These are phyloP conservation scores for Leccinum broughii DNA, from an alignment of 768 basidiomycete genomes.

Conservation along the genomic window DNA sequence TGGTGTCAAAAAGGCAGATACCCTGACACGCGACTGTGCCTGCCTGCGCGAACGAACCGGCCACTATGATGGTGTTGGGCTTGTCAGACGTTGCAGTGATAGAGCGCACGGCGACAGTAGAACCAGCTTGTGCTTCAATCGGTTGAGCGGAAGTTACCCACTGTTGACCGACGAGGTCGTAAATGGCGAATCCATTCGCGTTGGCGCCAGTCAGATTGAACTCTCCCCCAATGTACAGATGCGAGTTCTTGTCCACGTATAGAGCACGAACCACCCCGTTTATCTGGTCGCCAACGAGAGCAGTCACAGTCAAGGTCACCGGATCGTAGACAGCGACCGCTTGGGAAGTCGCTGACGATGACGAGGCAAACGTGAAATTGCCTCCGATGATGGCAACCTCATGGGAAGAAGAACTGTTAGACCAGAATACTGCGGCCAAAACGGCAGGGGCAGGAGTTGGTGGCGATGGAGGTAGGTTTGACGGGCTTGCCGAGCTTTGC, in stretches of 20 bases:
- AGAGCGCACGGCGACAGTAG: constrained; percentile 65
- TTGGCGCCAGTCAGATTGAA: constrained; percentile 62
- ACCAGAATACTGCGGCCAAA: constrained; percentile 88
- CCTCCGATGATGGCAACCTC: constrained; percentile 84
- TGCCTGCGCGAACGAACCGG: constrained; percentile 83
- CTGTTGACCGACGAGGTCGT: constrained; percentile 63
- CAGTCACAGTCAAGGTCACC: constrained; percentile 44
- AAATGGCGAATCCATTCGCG: constrained; percentile 74
- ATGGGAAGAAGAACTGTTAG: constrained; percentile 64
- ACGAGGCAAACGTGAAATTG: constrained; percentile 70
- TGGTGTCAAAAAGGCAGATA: constrained; percentile 75
- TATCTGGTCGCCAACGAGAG: constrained; percentile 61
- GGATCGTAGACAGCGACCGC: constrained; percentile 75
- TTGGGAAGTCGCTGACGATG: constrained; percentile 42
- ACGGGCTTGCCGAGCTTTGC: constrained; percentile 48
- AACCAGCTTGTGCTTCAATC: constrained; percentile 55
- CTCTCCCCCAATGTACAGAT: constrained; percentile 82
- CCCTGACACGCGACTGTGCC: constrained; percentile 73
- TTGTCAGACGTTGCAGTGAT: constrained; percentile 64
- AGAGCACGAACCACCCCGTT: constrained; percentile 79
- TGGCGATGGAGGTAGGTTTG: constrained; percentile 55
- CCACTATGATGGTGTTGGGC: constrained; percentile 69
- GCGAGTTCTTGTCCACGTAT: constrained; percentile 59
- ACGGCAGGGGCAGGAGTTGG: constrained; percentile 75
- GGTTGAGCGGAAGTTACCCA: constrained; percentile 67